Evolutionary conservation across 179 eudicot species (phyloP).

Genomic region (Beta lomatogona): DNA sequence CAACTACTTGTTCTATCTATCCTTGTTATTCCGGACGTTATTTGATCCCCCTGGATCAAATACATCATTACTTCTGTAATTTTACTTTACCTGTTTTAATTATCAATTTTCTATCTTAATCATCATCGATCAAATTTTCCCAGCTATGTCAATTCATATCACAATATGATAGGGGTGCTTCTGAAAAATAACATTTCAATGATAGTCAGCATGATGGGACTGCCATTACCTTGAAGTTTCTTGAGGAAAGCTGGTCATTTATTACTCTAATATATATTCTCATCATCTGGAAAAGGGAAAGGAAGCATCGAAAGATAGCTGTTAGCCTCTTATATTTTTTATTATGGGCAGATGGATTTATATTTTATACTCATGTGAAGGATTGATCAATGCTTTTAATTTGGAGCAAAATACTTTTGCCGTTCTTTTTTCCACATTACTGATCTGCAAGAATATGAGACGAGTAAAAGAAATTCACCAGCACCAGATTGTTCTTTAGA

Average conservation of each 20-base stretch:
- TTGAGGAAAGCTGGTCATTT: background rate
- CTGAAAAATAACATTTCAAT: background rate
- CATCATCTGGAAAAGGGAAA: background rate
- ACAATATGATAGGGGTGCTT: background rate
- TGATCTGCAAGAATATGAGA: background rate
- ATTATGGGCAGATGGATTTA: background rate
- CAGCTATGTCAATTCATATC: no score
- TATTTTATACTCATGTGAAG: no score
- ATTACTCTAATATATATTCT: background rate
- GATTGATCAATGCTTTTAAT: background rate
- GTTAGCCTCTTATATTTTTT: background rate
- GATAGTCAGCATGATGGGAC: background rate
- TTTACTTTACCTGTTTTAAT: no score
- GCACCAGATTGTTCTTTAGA: background rate
- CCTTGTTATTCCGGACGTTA: no score
- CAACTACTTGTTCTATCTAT: no score
- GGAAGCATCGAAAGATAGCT: background rate
- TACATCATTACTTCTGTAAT: no score
- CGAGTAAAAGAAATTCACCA: background rate
- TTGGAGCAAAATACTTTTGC: background rate
- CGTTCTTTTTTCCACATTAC: background rate
- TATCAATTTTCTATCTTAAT: no score
- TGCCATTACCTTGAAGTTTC: background rate
- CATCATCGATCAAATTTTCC: no score
- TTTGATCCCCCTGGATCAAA: no score